These are phyloP conservation scores for Backusella luteola DNA, from an alignment of 192 early-diverging fungal genomes.

Conservation along the genomic window DNA sequence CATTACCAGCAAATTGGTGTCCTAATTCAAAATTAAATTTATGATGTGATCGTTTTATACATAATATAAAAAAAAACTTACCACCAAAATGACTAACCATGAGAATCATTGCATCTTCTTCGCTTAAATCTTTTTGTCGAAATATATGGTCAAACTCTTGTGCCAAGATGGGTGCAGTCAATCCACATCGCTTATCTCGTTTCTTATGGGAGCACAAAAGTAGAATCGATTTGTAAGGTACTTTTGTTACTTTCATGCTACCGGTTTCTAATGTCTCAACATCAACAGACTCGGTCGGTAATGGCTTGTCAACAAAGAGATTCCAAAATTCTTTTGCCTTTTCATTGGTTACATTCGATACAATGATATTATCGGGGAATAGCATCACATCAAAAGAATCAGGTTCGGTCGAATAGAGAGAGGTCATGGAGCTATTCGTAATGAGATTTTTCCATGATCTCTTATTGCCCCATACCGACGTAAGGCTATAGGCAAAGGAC, in stretches of 20 bases:
- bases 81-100: slow-evolving; percentile 49
- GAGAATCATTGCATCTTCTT: slow-evolving; percentile 30
- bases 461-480: not conserved
- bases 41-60: not conserved
- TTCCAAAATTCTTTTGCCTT: slow-evolving; percentile 41
- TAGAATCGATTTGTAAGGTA: slow-evolving; percentile 30
- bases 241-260: not conserved
- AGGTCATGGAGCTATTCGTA: slow-evolving; percentile 35
- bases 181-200: slow-evolving; percentile 48
- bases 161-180: slow-evolving; percentile 41
- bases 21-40: slow-evolving; percentile 18
- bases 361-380: slow-evolving; percentile 46
- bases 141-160: slow-evolving; percentile 42
- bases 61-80: slow-evolving; percentile 14
- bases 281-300: slow-evolving; percentile 5
- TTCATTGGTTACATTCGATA: slow-evolving; percentile 41
- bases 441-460: slow-evolving; percentile 29
- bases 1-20: slow-evolving; percentile 52
- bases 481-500: slow-evolving; percentile 25
- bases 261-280: not conserved
- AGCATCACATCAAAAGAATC: slow-evolving; percentile 38
- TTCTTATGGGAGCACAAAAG: slow-evolving; percentile 48
- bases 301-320: slow-evolving; percentile 22
- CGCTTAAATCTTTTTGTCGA: slow-evolving; percentile 35
- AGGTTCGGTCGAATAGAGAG: slow-evolving; percentile 28